phyloP scores from a whole-genome alignment of 371 early-diverging fungal genomes.

The Mortierella sp. region DNA sequence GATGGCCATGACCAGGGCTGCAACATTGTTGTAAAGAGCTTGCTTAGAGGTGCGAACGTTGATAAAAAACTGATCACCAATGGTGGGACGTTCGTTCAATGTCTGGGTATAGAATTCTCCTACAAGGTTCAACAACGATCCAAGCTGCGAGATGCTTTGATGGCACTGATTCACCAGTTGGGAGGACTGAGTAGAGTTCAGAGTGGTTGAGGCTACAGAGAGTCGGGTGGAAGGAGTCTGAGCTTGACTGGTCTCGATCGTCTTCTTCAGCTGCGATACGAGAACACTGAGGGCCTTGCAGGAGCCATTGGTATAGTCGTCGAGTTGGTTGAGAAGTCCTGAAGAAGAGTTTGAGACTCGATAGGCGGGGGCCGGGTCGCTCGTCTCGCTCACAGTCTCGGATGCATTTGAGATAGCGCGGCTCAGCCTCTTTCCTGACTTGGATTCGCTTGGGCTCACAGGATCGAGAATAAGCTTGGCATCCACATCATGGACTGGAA shows the following conservation, averaged over 20 bases:
- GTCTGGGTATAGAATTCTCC: constrained; percentile 52
- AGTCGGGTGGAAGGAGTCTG: constrained; percentile 29
- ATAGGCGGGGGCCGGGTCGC: constrained; percentile 3
- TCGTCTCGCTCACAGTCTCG: constrained; percentile 9
- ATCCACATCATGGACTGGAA: constrained; percentile 66
- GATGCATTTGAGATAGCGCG: constrained; percentile 36
- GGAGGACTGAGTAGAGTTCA: constrained; percentile 50
- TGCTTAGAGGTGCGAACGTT: constrained; percentile 75
- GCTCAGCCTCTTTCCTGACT: constrained; percentile 20
- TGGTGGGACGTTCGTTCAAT: constrained; percentile 49
- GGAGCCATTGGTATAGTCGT: constrained; percentile 39
- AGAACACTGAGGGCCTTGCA: constrained; percentile 30
- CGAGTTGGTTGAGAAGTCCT: constrained; percentile 31
- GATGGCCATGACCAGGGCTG: constrained; percentile 72
- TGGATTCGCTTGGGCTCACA: constrained; percentile 24
- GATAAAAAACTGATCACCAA: constrained; percentile 56
- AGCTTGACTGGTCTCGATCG: constrained; percentile 17
- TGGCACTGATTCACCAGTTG: constrained; percentile 53
- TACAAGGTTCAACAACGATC: constrained; percentile 43
- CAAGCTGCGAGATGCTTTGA: constrained; percentile 46
- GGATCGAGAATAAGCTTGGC: constrained; percentile 55
- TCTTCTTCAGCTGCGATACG: constrained; percentile 26
- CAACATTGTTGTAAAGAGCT: constrained; percentile 72
- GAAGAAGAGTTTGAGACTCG: constrained; percentile 4
- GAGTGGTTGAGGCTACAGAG: constrained; percentile 32